A percentile compares a stretch with the other conserved stretches of the same genome.
phyloP scores from a whole-genome alignment of 805 yeast species.

The Sungouiozyma ichnusensis region DNA sequence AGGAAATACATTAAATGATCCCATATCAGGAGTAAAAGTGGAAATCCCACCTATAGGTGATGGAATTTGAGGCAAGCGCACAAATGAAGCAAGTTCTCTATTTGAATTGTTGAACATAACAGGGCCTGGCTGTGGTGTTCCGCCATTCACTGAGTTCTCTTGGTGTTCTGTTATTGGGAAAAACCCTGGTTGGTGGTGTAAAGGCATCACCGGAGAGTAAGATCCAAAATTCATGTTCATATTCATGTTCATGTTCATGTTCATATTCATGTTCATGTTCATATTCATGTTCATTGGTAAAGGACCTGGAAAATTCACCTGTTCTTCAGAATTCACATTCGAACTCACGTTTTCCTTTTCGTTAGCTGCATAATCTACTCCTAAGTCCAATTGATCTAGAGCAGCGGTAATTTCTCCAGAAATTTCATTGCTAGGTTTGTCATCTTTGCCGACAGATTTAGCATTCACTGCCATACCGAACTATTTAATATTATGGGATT shows the following conservation, averaged over 20 bases:
- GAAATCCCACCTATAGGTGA: constrained; percentile 4
- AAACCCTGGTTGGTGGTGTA: constrained; percentile 22
- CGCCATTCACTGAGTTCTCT: constrained; percentile 5
- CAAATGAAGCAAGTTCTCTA: constrained; percentile 12
- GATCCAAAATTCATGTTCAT: constrained; percentile 28
- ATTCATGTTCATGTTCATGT: too few relatives aligned
- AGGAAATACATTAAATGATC: background rate
- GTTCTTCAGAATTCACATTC: background rate
- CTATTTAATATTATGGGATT: too few relatives aligned
- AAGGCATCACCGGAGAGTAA: constrained; percentile 26
- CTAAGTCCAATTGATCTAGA: constrained; percentile 24
- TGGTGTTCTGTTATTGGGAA: constrained; percentile 18
- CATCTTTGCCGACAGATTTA: constrained; percentile 5
- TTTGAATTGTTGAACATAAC: constrained; percentile 11
- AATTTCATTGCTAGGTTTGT: constrained; percentile 17
- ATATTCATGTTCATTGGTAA: constrained; percentile 17
- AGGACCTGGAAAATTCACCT: constrained; percentile 7
- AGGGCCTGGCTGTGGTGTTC: constrained; percentile 5
- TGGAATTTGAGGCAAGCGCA: constrained; percentile 3
- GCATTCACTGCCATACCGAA: constrained; percentile 6
- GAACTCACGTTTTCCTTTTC: background rate
- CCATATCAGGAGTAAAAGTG: constrained; percentile 3
- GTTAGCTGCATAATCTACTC: constrained; percentile 2
- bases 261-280: background rate
- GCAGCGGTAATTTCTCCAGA: constrained; percentile 24